Base-by-base conservation (phyloP, 495 filamentous ascomycete genomes). In the Cercophora scortea region DNA sequence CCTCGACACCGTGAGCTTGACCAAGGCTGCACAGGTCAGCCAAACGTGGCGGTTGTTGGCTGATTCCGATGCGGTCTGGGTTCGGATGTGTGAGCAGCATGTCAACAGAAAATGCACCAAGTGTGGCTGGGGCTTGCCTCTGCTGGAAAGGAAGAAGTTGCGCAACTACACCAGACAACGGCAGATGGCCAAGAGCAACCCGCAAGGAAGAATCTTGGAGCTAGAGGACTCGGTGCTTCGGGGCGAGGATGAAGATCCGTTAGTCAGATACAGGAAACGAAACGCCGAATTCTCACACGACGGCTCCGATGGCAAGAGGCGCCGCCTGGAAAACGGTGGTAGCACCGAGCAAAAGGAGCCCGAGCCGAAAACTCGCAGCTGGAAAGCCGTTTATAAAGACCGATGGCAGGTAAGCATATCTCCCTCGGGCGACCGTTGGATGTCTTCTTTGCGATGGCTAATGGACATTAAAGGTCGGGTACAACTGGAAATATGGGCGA, bases 1-100 rank as follows among this genome's bases (percentile, higher is more conserved):
- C 60, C 83, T 99, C 40, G 94, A 99, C 63, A 95, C 92, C 7
- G 86, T 87, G 6, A 96, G 91, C n/a, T 77, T 99, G 8, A 97
- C 94, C 75, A 95, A 95, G 65, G 93, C 92, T 8, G 89, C 94
- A 3, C 94, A 96, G 68, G 94, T 99, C 38, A 96, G 89, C 64
- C 82, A 82, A 50, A 78, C 83, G 51, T 99, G 93, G 93, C 80
- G 87, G 51, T 77, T 77, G 47, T 67, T 99, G 25, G 93, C 93
- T 2, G 94, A 96, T 65, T 90, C 95, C 62, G 92, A 99, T 69
- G 85, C 96, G 19, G 93, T 99, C 2, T 99, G 93, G 93, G 92
- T 96, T 58, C 86, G 84, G 50, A 97, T 99, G 92, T 99, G 93
- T 62, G 91, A 96, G 71, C 93, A 99, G 61, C 93, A 99, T 61